Base-by-base conservation (phyloP, 441 rosid species). In the Corymbia calophylla region DNA sequence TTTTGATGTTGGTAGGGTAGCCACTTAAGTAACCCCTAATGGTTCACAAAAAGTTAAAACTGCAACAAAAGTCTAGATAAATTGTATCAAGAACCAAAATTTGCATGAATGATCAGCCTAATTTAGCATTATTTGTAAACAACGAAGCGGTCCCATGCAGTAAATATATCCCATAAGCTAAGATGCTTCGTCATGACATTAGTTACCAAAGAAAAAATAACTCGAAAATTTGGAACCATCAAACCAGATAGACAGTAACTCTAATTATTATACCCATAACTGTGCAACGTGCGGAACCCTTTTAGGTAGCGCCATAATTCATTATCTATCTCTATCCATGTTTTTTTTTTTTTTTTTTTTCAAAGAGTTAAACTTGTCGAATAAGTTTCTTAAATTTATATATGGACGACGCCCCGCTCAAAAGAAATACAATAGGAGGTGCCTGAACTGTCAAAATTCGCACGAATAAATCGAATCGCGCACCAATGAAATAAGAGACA, bases 281-380 rank as follows among this genome's bases (percentile, higher is more conserved):
- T 47, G 27, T 8, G 11, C 48, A 3, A 6, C 1, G 2, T 44
- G 47, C 9, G 3, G 1, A 23, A 23, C n/a, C 6, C 16, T 39
- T 39, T 77, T 47, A 77, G 3, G 12, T 12, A 77, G 5, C 6
- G 5, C 9, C 4, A 21, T 12, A 39, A 39, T 5, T 23, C 9
- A 21, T 7, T 13, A 17, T 13, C 17, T 25, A 6, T 73, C 44
- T 70, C 21, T 39, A 73, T 44, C 9, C 8, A 1, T 39, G 16
- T 11, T 17, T 5, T 1, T 27, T 6, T 13, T 14, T 62, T 62
- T 13, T 5, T 12, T 23, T 62, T 39, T 73, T 1, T n/a, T n/a
- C n/a, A n/a, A 4, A 39, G 49, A 29, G 8, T 39, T 39, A 25
- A 21, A 10, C 17, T 73, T 7, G 48, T 70, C 29, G 35, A 35